phyloP scores from a whole-genome alignment of 345 rosid species.

The Linum lewisii region DNA sequence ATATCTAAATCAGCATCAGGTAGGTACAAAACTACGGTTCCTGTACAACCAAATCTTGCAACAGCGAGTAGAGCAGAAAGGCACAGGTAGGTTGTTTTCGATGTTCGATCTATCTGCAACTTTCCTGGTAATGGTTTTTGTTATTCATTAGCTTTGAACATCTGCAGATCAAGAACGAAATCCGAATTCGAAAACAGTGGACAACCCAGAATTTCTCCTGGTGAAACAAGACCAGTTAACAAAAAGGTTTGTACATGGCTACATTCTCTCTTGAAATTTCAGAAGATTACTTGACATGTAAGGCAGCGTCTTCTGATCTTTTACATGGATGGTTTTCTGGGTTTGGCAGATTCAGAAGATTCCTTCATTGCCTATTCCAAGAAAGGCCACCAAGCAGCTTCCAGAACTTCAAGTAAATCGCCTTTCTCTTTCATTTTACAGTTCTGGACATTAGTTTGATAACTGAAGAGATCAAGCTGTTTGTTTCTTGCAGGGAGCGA shows the following conservation, averaged over 20 bases:
- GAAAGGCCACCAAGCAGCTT: conserved; percentile 20
- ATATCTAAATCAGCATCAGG: conserved; percentile 11
- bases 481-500: background rate
- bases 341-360: conserved; percentile 28
- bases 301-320: background rate
- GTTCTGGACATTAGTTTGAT: background rate
- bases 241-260: conserved; percentile 36
- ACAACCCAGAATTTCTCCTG: conserved; percentile 20
- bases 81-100: conserved; percentile 22
- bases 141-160: background rate
- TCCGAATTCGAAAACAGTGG: conserved; percentile 19
- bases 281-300: background rate
- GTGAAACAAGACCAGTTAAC: conserved; percentile 36
- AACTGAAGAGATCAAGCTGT: conserved; percentile 2
- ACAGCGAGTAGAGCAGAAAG: conserved; percentile 47
- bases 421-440: background rate
- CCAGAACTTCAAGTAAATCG: conserved; percentile 31
- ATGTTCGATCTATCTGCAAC: background rate
- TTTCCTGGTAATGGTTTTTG: background rate
- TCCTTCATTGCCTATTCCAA: conserved; percentile 16
- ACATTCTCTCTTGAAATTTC: background rate
- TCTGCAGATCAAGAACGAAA: conserved; percentile 32
- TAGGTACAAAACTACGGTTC: conserved; percentile 36
- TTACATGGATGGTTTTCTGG: conserved; percentile 4
- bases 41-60: conserved; percentile 47